Conservation (phyloP, 2,329 filamentous ascomycete genomes). For the Penicillium rolfsii region DNA sequence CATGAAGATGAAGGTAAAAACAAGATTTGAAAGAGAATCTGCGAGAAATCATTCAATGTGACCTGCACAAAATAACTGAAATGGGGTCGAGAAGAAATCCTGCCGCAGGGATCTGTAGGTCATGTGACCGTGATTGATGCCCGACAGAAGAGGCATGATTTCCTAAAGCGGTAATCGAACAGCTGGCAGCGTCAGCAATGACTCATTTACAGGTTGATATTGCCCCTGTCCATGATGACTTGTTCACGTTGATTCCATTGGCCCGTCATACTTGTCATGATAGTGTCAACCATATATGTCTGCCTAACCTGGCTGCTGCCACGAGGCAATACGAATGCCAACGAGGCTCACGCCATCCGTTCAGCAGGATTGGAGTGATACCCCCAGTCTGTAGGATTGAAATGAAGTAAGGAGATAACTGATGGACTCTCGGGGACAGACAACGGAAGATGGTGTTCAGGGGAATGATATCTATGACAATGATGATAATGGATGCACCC, state of each 20-base stretch:
- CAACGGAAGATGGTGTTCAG: background rate
- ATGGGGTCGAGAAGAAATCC: background rate
- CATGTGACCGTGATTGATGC: constrained; percentile 1
- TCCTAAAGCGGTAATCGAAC: background rate
- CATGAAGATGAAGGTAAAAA: background rate
- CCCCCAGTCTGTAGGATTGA: background rate
- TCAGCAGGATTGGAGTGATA: background rate
- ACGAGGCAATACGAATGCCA: background rate
- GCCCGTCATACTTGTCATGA: background rate
- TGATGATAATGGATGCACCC: background rate
- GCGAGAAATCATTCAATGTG: background rate
- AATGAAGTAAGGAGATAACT: background rate
- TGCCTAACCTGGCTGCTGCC: background rate
- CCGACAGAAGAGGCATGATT: constrained; percentile 1
- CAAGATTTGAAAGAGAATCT: background rate
- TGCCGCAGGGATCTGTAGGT: background rate
- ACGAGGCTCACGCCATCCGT: background rate
- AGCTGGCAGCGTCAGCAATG: background rate
- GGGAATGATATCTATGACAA: background rate
- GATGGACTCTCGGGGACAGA: background rate
- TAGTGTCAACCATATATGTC: background rate
- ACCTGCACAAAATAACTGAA: background rate
- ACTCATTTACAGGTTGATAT: background rate
- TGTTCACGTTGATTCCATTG: background rate
- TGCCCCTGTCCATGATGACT: background rate